Conservation (phyloP, 2,329 filamentous ascomycete genomes). For the Colletotrichum lini region DNA sequence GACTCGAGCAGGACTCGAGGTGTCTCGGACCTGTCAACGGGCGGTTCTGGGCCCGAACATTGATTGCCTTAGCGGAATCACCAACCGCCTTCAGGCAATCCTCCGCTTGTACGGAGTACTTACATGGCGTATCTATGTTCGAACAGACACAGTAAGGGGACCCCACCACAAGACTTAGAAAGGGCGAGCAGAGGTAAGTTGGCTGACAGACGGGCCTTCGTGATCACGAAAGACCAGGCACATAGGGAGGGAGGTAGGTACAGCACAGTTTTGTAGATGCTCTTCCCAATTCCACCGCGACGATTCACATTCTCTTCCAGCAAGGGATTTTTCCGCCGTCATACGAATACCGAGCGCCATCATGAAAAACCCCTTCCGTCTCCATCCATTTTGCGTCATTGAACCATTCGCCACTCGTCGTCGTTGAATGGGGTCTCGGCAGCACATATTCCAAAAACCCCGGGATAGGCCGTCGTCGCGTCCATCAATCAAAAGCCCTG, state of each 20-base stretch:
- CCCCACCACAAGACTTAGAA: too few relatives aligned
- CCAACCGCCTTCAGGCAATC: neutral
- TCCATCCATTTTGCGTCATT: slow-evolving; percentile 1
- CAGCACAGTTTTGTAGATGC: neutral
- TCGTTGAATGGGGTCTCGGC: slow-evolving; percentile 5
- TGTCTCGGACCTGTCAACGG: neutral
- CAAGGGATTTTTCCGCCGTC: neutral
- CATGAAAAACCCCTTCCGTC: neutral
- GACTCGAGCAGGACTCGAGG: neutral
- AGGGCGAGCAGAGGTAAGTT: too few relatives aligned
- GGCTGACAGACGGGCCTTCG: too few relatives aligned
- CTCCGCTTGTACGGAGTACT: neutral
- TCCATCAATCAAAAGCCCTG: slow-evolving; percentile 11
- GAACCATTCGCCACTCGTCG: slow-evolving; percentile 7
- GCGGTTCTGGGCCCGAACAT: neutral
- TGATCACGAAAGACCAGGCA: too few relatives aligned
- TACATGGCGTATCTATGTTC: too few relatives aligned
- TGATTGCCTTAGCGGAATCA: neutral
- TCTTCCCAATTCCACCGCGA: neutral
- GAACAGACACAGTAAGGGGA: too few relatives aligned
- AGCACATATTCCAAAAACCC: slow-evolving; percentile 11
- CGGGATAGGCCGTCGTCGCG: slow-evolving; percentile 13
- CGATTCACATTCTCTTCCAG: neutral
- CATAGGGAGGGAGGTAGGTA: neutral
- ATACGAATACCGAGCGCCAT: neutral